A percentile compares a stretch with the other conserved stretches of the same genome.
These are phyloP conservation scores for Aphanomyces euteiches DNA, from an alignment of 352 stramenopile species.

Conservation along the genomic window DNA sequence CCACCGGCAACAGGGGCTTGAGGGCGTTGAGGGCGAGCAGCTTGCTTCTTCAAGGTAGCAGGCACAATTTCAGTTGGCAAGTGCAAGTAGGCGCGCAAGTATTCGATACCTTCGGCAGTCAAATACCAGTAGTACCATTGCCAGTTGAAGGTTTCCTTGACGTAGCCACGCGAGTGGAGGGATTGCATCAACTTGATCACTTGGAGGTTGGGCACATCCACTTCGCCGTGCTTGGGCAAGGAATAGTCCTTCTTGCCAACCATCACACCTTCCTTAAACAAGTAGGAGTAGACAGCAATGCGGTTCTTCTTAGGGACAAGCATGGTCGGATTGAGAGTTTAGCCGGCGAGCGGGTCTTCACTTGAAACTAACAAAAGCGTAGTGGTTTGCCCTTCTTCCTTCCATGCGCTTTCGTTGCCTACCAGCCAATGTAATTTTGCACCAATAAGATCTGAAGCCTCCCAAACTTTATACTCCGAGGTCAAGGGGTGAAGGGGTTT, in stretches of 20 bases:
- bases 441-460: conserved; percentile 1
- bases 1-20: conserved; percentile 66
- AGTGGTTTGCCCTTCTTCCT: not conserved
- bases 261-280: conserved; percentile 93
- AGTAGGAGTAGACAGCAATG: conserved; percentile 98
- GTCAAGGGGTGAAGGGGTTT: not conserved
- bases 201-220: conserved; percentile 98
- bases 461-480: not conserved
- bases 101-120: conserved; percentile 98
- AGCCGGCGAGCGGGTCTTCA: conserved; percentile 87
- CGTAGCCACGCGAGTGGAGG: conserved; percentile 95
- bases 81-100: conserved; percentile 97
- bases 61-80: conserved; percentile 98
- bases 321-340: conserved; percentile 85
- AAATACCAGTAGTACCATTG: conserved; percentile 99
- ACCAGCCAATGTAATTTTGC: conserved; percentile 22
- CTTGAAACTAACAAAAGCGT: conserved; percentile 33
- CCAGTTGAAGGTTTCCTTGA: conserved; percentile 99
- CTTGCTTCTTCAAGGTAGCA: conserved; percentile 97
- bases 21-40: conserved; percentile 72
- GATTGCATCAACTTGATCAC: conserved; percentile 98
- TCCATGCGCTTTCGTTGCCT: not conserved
- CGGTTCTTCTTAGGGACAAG: conserved; percentile 98
- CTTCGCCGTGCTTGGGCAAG: conserved; percentile 91
- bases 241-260: conserved; percentile 88